These are phyloP conservation scores for Aspergillus sp. DNA, from an alignment of 2,329 filamentous ascomycete genomes.

Conservation along the genomic window DNA sequence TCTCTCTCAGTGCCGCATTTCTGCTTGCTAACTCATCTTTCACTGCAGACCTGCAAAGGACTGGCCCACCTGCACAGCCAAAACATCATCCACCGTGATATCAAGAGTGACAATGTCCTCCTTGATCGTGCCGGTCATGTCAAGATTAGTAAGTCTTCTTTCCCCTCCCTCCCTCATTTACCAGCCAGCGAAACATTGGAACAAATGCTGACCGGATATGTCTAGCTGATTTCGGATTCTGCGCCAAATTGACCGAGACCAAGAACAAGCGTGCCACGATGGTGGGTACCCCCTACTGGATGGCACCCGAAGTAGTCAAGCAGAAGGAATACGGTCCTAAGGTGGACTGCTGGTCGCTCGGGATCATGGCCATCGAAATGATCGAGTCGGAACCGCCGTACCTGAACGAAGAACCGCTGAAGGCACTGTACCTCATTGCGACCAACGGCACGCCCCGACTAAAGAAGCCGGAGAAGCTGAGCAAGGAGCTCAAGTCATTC, in stretches of 20 bases:
- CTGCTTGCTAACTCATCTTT: constrained; percentile 8
- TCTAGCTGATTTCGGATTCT: constrained; percentile 97
- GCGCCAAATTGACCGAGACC: constrained; percentile 92
- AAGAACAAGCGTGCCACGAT: constrained; percentile 97
- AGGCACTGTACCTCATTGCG: constrained; percentile 93
- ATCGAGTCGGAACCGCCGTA: constrained; percentile 98
- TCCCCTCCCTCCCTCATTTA: too few relatives aligned
- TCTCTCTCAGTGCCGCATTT: neutral
- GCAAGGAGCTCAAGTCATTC: constrained; percentile 96
- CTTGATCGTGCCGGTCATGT: constrained; percentile 90
- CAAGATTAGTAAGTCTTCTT: constrained; percentile 75
- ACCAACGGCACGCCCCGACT: constrained; percentile 94
- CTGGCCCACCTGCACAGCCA: constrained; percentile 89
- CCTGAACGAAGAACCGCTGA: constrained; percentile 93
- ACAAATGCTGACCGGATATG: constrained; percentile 15
- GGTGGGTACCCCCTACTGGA: constrained; percentile 99
- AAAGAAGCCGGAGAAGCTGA: constrained; percentile 97
- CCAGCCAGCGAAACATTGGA: neutral
- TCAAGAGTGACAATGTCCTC: constrained; percentile 98
- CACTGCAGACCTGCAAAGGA: constrained; percentile 78
- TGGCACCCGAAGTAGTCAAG: constrained; percentile 98
- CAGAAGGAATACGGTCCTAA: constrained; percentile 98
- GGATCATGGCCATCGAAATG: constrained; percentile 99
- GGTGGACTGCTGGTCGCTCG: constrained; percentile 97
- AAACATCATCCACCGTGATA: constrained; percentile 97